phyloP scores from a whole-genome alignment of 192 early-diverging fungal species.

The Phycomyces blakesleeanus region DNA sequence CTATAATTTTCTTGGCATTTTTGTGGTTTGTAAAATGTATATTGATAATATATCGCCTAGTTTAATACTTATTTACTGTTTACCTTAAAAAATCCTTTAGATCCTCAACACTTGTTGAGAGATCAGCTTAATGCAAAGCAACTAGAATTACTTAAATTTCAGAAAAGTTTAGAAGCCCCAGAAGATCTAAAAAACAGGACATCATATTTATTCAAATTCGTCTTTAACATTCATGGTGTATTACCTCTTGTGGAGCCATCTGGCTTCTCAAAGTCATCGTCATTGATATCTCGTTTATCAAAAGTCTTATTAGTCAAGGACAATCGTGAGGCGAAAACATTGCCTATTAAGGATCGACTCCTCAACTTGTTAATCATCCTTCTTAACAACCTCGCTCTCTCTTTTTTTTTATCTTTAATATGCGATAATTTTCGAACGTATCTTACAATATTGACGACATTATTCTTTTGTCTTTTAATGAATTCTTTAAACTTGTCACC shows the following conservation, averaged over 20 bases:
- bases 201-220: constrained; percentile 8
- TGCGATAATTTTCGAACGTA: constrained; percentile 4
- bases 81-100: no score
- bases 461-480: no score
- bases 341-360: constrained; percentile 1
- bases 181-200: constrained; percentile 12
- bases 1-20: constrained; percentile 8
- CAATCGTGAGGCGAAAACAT: constrained; percentile 11
- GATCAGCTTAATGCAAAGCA: no score
- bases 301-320: constrained; percentile 2
- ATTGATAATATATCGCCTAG: no score
- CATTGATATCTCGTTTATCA: constrained; percentile 2
- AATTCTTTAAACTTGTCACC: no score
- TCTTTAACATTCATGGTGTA: constrained; percentile 9
- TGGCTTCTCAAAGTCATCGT: neutral
- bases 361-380: neutral
- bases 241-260: constrained; percentile 9
- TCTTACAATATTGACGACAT: neutral
- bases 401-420: constrained; percentile 9
- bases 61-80: no score
- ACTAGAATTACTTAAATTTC: constrained; percentile 10
- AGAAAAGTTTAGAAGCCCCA: constrained; percentile 5
- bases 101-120: no score
- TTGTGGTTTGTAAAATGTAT: neutral
- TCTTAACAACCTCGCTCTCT: constrained; percentile 3